Conservation (phyloP, 768 basidiomycete genomes). For the Cystobasidium ongulense region DNA sequence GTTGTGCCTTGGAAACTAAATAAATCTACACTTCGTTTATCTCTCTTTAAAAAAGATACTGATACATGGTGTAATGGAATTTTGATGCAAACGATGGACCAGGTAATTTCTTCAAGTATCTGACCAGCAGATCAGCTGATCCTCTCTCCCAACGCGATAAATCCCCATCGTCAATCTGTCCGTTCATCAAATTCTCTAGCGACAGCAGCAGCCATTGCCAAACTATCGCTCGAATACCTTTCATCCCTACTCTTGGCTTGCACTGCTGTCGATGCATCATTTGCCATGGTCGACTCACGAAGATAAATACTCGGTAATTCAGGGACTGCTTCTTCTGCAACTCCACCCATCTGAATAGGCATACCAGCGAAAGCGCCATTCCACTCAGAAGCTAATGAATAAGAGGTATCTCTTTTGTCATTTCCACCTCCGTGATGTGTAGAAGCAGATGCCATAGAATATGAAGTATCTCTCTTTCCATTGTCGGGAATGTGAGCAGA, state of each 20-base stretch:
- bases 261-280: background rate
- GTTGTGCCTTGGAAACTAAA: too few species aligned
- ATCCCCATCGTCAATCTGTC: background rate
- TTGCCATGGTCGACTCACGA: background rate
- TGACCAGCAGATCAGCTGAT: background rate
- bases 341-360: conserved; percentile 21
- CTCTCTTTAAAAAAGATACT: too few species aligned
- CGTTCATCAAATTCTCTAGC: conserved; percentile 20
- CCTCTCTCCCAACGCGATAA: background rate
- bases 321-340: conserved; percentile 8
- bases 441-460: conserved; percentile 7
- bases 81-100: too few species aligned
- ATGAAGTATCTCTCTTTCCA: conserved; percentile 12
- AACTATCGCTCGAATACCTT: background rate
- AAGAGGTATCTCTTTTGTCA: conserved; percentile 21
- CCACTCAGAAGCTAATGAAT: conserved; percentile 26
- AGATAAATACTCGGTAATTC: conserved; percentile 12
- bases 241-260: background rate
- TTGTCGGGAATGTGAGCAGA: background rate
- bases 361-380: conserved; percentile 30
- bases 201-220: conserved; percentile 64
- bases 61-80: too few species aligned
- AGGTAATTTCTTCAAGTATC: too few species aligned
- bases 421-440: background rate
- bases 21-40: too few species aligned